Evolutionary conservation across 768 basidiomycete species (phyloP), one percentile per base, ranked within the genome.

Genomic region (Favolaschia claudopus): DNA sequence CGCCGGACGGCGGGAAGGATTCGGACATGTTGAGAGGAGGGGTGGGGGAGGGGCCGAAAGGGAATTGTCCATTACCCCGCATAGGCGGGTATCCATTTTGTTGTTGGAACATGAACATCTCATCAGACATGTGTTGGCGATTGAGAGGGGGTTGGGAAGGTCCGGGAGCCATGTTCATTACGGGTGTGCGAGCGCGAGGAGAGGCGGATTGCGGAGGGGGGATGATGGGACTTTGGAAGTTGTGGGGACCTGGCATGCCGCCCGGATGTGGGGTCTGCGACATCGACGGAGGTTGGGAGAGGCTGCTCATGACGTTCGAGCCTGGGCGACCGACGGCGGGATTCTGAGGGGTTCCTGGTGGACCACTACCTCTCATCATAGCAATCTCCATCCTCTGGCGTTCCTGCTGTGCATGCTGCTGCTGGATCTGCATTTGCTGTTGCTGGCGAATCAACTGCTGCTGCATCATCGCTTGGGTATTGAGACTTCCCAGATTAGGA

Each of bases 1-100:
- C 72, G 33, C 74, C 72, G 39, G 71, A 69, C 19, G 71, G 65
- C 17, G 75, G 62, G 55, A 80, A 76, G n/a, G 77, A 59, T 52
- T 85, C 86, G 24, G 71, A 62, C 58, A 81, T 75, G 58, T 79
- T 76, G 60, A 77, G 80, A 46, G 84, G 84, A 24, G 89, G 77
- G 5, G 81, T 79, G 6, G 87, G 73, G 3, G 82, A 74, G 27
- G 76, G 75, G 7, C 71, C 72, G 58, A 85, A 85, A 15, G 81
- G 65, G 56, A 78, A 82, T 58, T 74, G 64, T 46, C 73, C 68
- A 63, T 68, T 72, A 68, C 68, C 69, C 37, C 70, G 65, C 57
- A 72, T 68, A 67, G 63, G 67, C 19, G 75, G 69, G 55, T 72
- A 67, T 27, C 74, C 69, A 36, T 68, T 57, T 58, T 70, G 73